Evolutionary conservation across 805 yeast genomes (phyloP), one percentile per base, ranked within the genome.

Genomic region (Lipomyces yamanashiensis): DNA sequence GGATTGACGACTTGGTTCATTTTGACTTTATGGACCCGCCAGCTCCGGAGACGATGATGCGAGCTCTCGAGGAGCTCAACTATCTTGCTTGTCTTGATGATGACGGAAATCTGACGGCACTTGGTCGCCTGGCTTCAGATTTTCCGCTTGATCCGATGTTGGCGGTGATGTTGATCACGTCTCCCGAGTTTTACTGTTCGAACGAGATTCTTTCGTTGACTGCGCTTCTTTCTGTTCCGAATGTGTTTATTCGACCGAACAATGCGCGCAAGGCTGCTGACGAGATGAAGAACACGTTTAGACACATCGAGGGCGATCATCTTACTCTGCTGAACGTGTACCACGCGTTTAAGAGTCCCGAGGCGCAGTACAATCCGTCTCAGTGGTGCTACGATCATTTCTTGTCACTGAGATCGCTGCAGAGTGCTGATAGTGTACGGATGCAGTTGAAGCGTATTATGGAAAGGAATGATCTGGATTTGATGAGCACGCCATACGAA

Each of bases 11-110:
- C 78, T 84, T 93, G 73, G 99, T 95, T 45, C 98, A 93, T 78
- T 93, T 93, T 74, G 99, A 95, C 76, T 93, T 95, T 74, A 93
- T 93, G 96, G 99, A 93, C 74, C 98, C 99, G 7, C 99, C 99
- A 13, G 98, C 98, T 1, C 99, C 99, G 9, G 99, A 93, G 77
- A 95, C 99, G 7, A 95, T 93, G 99, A 95, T 95, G 99, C 84
- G 99, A 75, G 98, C 98, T 0, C 80, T 93, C 67, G 99, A 93
- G 76, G 99, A 93, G 76, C 82, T 93, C 72, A 92, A 95, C 74
- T 95, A 91, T 74, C 80, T 93, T 66, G 87, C 88, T 23, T 95
- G 98, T 79, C 82, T 93, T 58, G 90, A 90, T 70, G 97, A 95
- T 74, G 93, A 91, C 53, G 99, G 98, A 65, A 87, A 88, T 59